Percentiles rank a stretch among this genome's conserved stretches.
phyloP scores from a whole-genome alignment of 2,329 filamentous ascomycete species.

The Aureobasidium sp. region DNA sequence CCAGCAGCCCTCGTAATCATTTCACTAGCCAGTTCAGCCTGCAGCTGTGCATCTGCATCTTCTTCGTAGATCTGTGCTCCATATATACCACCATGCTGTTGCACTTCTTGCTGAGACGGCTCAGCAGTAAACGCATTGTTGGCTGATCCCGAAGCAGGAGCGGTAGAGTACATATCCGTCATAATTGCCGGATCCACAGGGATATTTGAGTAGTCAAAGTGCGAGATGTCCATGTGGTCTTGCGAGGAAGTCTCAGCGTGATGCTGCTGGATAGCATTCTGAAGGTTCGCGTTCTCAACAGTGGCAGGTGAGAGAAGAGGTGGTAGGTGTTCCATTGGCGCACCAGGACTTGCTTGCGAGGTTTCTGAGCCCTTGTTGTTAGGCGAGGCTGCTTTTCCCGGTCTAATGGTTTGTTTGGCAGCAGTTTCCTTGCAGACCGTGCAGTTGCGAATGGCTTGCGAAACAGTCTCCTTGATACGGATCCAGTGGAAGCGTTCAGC shows the following conservation, averaged over 20 bases:
- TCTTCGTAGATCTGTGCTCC: conserved; percentile 11
- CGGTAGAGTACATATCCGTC: not conserved
- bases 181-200: not conserved
- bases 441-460: conserved; percentile 88
- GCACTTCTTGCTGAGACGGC: not conserved
- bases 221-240: not conserved
- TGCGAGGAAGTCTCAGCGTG: not conserved
- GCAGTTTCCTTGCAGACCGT: conserved; percentile 69
- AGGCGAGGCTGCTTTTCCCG: not conserved
- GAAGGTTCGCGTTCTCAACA: conserved; percentile 10
- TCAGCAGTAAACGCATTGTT: not conserved
- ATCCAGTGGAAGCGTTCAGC: conserved; percentile 96
- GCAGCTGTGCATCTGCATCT: conserved; percentile 21
- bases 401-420: not conserved
- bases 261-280: not conserved
- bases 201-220: not conserved
- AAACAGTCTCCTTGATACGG: conserved; percentile 94
- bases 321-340: not conserved
- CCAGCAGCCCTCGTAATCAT: not conserved
- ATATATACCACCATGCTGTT: conserved; percentile 12
- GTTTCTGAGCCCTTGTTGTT: conserved; percentile 8
- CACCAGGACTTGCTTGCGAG: conserved; percentile 26
- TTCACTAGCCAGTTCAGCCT: conserved; percentile 16
- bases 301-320: not conserved
- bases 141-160: not conserved